A percentile compares a stretch with the other conserved stretches of the same genome.
Conservation (phyloP, 768 basidiomycete genomes). For the Hericium rajendrae region DNA sequence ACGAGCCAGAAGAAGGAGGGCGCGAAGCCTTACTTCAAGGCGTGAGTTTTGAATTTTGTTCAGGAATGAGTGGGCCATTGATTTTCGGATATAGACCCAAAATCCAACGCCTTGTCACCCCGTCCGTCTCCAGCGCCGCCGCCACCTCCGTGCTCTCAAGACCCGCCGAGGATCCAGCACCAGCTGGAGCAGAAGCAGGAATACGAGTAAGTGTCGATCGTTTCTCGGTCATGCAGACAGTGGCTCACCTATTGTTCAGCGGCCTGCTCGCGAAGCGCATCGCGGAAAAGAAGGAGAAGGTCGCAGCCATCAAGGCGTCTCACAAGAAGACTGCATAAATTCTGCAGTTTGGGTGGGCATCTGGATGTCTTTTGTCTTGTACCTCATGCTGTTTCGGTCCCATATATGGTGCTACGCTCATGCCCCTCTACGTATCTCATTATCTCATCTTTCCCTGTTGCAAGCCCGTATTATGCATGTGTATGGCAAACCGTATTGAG, state of each 20-base stretch:
- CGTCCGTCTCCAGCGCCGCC: constrained; percentile 89
- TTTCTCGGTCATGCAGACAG: constrained; percentile 1
- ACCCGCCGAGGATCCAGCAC: constrained; percentile 75
- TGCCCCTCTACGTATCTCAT: constrained; percentile 5
- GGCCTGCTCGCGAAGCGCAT: constrained; percentile 79
- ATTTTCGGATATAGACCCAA: constrained; percentile 53
- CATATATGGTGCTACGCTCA: constrained; percentile 6
- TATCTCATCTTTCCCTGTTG: constrained; percentile 5
- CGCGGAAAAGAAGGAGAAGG: constrained; percentile 89
- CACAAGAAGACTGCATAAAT: constrained; percentile 42
- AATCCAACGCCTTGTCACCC: constrained; percentile 95
- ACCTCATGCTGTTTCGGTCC: constrained; percentile 4
- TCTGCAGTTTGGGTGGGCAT: background rate
- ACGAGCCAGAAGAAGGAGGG: constrained; percentile 78
- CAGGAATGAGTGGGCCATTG: background rate
- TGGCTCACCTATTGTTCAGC: constrained; percentile 22
- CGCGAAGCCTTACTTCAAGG: constrained; percentile 94
- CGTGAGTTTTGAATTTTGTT: constrained; percentile 42
- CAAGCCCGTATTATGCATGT: constrained; percentile 4
- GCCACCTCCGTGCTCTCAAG: constrained; percentile 84
- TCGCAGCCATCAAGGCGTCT: constrained; percentile 77
- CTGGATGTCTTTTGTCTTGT: constrained; percentile 4
- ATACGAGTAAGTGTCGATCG: constrained; percentile 59
- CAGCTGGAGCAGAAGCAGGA: constrained; percentile 95
- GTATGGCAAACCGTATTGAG: constrained; percentile 6